Percentiles rank a stretch among this genome's conserved stretches.
phyloP scores from a whole-genome alignment of 768 basidiomycete genomes.

The Calvatia gigantea region DNA sequence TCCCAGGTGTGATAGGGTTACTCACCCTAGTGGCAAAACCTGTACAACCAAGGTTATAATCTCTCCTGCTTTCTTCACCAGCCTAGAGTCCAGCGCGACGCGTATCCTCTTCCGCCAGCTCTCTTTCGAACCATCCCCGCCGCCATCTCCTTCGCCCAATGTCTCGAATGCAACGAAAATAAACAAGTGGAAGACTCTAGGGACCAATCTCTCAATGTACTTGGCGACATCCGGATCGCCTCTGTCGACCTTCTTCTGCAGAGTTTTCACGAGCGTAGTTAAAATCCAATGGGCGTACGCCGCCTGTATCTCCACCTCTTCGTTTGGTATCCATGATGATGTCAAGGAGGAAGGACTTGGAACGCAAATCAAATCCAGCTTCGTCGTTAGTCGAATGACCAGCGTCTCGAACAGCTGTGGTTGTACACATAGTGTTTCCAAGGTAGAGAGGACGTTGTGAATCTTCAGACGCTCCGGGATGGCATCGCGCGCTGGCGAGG shows the following conservation, averaged over 20 bases:
- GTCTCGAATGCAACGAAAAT: conserved; percentile 37
- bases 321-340: conserved; percentile 15
- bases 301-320: conserved; percentile 57
- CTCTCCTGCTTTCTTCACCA: conserved; percentile 60
- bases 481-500: conserved; percentile 53
- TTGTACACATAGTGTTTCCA: conserved; percentile 70
- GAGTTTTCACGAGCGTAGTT: conserved; percentile 58
- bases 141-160: conserved; percentile 21
- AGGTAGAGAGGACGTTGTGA: conserved; percentile 63
- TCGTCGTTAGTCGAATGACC: conserved; percentile 70
- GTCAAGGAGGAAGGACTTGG: conserved; percentile 13
- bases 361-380: conserved; percentile 68
- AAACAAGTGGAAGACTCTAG: conserved; percentile 65
- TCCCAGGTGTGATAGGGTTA: conserved; percentile 16
- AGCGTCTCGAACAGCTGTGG: conserved; percentile 82
- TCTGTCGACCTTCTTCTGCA: conserved; percentile 42
- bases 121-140: conserved; percentile 39
- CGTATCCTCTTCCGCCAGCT: conserved; percentile 59
- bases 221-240: conserved; percentile 74
- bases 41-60: conserved; percentile 69
- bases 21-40: conserved; percentile 63
- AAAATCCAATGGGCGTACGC: conserved; percentile 88
- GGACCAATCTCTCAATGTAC: conserved; percentile 75
- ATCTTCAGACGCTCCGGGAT: conserved; percentile 54
- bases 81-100: conserved; percentile 39